Base-by-base conservation (phyloP, 225 moss, liverwort and hornwort genomes). In the Thuidium tamariscinum region DNA sequence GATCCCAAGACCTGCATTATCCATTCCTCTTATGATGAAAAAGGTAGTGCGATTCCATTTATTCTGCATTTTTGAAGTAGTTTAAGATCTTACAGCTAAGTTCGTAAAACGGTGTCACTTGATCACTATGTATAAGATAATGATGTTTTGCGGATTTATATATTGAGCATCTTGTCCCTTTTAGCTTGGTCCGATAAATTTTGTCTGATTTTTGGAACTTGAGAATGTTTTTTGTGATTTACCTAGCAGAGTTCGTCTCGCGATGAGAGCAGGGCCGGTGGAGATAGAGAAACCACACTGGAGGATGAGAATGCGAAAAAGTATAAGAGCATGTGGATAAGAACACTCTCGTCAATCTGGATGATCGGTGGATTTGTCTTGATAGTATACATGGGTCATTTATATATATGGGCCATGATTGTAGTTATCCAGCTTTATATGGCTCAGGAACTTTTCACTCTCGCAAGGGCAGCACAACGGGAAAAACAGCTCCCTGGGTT, bases 351-450 rank as follows among this genome's bases (percentile, higher is more conserved):
- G 16, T 94, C 96, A 13, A 72, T 96, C 62, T 99, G 98, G 98
- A 99, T 99, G 98, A 99, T 99, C 67, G 98, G 97, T 84, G 98
- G 98, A 71, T 99, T 99, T 85, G 82, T 88, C 70, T 85, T 92
- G 15, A 90, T 99, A 87, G 88, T 99, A 29, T 99, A 96, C 88
- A 94, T 99, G 97, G 98, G 98, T n/a, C 98, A 99, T 89, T 91
- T 99, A 59, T 99, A 99, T 85, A 96, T 99, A 81, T 99, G 98
- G 98, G 98, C 96, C 75, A 97, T 99, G 98, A 96, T 99, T 87
- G 96, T 99, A 82, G 95, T 99, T 87, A 99, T 99, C 89, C 98
- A 99, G 90, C 91, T 97, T 77, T 99, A 94, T 76, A 97, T 97
- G 97, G 98, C 96, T 49, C 93, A 97, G 88, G 98, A 99, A 78